Conservation (phyloP, 345 rosid genomes). For the Orychophragmus violaceus region DNA sequence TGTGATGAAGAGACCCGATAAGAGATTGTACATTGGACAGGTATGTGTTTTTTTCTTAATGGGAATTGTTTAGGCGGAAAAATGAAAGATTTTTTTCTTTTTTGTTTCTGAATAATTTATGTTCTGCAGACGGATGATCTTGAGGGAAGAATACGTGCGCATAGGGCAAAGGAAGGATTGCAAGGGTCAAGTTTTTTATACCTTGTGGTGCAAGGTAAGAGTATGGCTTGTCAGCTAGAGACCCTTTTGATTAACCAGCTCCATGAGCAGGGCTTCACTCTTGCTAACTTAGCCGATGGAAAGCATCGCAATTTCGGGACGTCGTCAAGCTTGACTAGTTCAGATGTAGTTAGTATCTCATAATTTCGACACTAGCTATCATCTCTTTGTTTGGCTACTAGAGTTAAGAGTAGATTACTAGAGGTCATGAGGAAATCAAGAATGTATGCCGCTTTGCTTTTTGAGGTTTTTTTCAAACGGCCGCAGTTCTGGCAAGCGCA, state of each 20-base stretch:
- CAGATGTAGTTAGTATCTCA: slow-evolving; percentile 35
- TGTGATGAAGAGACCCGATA: slow-evolving; percentile 75
- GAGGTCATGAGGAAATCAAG: neutral
- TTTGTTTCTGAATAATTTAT: slow-evolving; percentile 3
- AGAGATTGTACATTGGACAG: slow-evolving; percentile 81
- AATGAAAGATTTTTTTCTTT: neutral
- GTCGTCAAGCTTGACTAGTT: slow-evolving; percentile 22
- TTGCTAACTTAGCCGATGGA: slow-evolving; percentile 80
- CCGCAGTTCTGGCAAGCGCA: slow-evolving; percentile 20
- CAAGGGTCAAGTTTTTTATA: slow-evolving; percentile 67
- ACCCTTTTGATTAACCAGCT: slow-evolving; percentile 92
- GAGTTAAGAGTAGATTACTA: neutral
- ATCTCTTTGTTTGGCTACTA: neutral
- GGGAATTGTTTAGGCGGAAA: no score
- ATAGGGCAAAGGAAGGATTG: slow-evolving; percentile 66
- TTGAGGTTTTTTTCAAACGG: slow-evolving; percentile 3
- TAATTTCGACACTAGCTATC: neutral
- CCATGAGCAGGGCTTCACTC: slow-evolving; percentile 48
- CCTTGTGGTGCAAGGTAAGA: slow-evolving; percentile 79
- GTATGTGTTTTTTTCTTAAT: no score
- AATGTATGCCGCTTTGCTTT: slow-evolving; percentile 13
- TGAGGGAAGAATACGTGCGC: slow-evolving; percentile 66
- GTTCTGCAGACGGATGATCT: slow-evolving; percentile 79
- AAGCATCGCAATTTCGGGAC: slow-evolving; percentile 87
- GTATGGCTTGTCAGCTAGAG: slow-evolving; percentile 87